Evolutionary conservation across 805 yeast genomes (phyloP).

Genomic region (Yarrowia sp.): DNA sequence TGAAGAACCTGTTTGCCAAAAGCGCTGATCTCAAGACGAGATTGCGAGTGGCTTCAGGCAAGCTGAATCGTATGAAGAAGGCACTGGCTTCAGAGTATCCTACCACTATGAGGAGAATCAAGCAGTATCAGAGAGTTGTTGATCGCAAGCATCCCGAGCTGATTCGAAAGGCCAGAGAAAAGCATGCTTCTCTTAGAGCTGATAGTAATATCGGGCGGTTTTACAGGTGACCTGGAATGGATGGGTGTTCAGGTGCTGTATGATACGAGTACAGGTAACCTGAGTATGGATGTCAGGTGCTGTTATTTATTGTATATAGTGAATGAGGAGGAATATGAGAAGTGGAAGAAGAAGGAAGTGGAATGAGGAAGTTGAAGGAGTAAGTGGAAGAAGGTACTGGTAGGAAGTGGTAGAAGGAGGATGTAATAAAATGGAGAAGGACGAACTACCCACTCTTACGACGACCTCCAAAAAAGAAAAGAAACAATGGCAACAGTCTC

Average conservation of each 20-base stretch:
- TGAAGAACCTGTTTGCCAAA: background rate
- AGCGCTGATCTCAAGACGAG: background rate
- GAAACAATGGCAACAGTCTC: background rate
- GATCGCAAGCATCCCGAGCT: background rate
- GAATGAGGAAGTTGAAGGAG: no score
- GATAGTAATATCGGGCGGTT: background rate
- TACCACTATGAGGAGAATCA: background rate
- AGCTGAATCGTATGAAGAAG: background rate
- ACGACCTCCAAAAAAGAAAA: background rate
- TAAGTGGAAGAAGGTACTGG: no score
- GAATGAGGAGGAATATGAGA: no score
- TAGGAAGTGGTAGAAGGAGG: no score
- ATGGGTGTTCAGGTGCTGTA: no score
- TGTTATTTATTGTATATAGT: background rate
- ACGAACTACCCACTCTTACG: no score
- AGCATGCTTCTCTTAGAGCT: background rate
- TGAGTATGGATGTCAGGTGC: background rate
- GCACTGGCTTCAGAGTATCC: background rate
- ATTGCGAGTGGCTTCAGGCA: background rate
- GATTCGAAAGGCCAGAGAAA: background rate
- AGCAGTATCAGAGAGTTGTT: background rate
- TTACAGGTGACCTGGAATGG: no score
- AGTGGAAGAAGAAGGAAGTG: no score
- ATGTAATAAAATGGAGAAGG: no score
- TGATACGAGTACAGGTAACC: no score